A percentile compares a stretch with the other conserved stretches of the same genome.
Conservation (phyloP, 108 stramenopile species). For the Cylindrotheca closterium region DNA sequence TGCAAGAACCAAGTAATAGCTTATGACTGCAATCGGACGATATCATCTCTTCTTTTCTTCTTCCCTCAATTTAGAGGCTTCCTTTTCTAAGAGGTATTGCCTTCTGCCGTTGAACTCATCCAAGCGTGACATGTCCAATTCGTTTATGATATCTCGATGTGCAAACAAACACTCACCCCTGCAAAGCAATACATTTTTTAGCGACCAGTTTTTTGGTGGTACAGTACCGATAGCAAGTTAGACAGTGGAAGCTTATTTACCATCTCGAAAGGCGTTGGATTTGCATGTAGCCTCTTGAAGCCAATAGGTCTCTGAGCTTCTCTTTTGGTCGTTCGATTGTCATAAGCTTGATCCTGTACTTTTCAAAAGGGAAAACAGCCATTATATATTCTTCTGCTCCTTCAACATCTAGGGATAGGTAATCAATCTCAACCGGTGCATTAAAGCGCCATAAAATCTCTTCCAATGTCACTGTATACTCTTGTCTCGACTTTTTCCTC, state of each 20-base stretch:
- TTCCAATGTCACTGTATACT: constrained; percentile 39
- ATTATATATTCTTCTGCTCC: constrained; percentile 59
- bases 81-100: constrained; percentile 10
- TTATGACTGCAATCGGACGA: neutral
- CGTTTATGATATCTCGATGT: constrained; percentile 2
- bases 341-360: constrained; percentile 41
- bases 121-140: constrained; percentile 12
- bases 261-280: constrained; percentile 16
- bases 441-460: constrained; percentile 44
- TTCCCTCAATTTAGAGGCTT: neutral
- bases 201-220: no score
- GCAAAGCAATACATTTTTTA: neutral
- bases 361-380: constrained; percentile 41
- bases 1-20: neutral
- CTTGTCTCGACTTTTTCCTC: constrained; percentile 9
- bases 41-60: neutral
- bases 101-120: constrained; percentile 8
- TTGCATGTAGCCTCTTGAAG: constrained; percentile 13
- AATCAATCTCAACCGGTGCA: constrained; percentile 41
- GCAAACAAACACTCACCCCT: constrained; percentile 18
- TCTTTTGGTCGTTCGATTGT: constrained; percentile 53
- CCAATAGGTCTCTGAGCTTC: constrained; percentile 19
- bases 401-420: constrained; percentile 62
- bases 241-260: no score
- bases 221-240: no score